These are phyloP conservation scores for Emmonsiellopsis sp. DNA, from an alignment of 2,329 filamentous ascomycete genomes.

Conservation along the genomic window DNA sequence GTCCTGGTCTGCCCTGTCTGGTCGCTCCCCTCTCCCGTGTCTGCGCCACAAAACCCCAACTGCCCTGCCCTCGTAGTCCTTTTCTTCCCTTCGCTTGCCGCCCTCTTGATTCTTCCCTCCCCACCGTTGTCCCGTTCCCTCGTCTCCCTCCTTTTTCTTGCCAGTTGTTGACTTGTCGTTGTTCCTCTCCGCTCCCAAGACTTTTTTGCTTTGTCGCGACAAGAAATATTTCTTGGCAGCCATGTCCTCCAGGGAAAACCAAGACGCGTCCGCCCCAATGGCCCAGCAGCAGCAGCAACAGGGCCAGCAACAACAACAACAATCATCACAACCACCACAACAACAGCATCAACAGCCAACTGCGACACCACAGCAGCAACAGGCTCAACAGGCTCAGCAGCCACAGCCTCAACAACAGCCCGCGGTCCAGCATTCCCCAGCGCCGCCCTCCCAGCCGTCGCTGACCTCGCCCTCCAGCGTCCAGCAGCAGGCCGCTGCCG, in stretches of 20 bases:
- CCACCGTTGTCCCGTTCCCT: background rate
- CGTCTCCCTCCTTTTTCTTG: slow-evolving; percentile 8
- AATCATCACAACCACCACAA: slow-evolving; percentile 16
- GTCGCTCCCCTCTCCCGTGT: background rate
- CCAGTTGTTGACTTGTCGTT: slow-evolving; percentile 5
- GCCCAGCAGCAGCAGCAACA: slow-evolving; percentile 8
- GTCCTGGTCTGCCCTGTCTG: slow-evolving; percentile 12
- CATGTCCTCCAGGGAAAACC: slow-evolving; percentile 34
- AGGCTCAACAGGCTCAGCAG: slow-evolving; percentile 8
- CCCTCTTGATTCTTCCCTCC: slow-evolving; percentile 3
- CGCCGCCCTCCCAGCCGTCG: slow-evolving; percentile 16
- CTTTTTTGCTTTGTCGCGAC: slow-evolving; percentile 11
- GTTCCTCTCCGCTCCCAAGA: slow-evolving; percentile 16
- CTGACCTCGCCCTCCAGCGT: slow-evolving; percentile 25
- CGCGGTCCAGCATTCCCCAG: slow-evolving; percentile 12
- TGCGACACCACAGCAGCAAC: slow-evolving; percentile 10
- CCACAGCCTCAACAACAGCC: slow-evolving; percentile 6
- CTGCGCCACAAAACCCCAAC: slow-evolving; percentile 14
- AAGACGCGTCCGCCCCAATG: slow-evolving; percentile 21
- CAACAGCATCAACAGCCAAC: slow-evolving; percentile 10
- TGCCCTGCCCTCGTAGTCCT: slow-evolving; percentile 11
- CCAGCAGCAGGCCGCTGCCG: slow-evolving; percentile 22
- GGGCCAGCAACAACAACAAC: slow-evolving; percentile 11
- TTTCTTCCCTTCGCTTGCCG: background rate
- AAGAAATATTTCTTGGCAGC: slow-evolving; percentile 32